phyloP scores from a whole-genome alignment of 2,329 filamentous ascomycete genomes.

The Lachnellula occidentalis region DNA sequence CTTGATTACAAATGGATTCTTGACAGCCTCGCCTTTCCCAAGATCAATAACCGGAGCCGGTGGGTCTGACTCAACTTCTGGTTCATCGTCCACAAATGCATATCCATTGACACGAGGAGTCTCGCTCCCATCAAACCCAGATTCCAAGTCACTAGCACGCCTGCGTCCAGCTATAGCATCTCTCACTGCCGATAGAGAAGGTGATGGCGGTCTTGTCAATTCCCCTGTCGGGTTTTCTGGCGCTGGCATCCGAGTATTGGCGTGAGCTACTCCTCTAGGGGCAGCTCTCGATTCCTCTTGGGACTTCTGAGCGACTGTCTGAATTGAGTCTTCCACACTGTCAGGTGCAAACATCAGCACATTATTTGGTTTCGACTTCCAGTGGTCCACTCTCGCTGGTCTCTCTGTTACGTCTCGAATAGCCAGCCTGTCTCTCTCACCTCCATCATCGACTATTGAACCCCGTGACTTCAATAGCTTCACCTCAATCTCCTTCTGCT shows the following conservation, averaged over 20 bases:
- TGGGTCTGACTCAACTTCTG: conserved; percentile 41
- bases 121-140: conserved; percentile 53
- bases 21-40: conserved; percentile 54
- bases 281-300: conserved; percentile 67
- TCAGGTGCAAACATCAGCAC: conserved; percentile 80
- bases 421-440: conserved; percentile 50
- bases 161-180: conserved; percentile 76
- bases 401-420: conserved; percentile 65
- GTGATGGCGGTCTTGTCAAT: conserved; percentile 60
- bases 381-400: conserved; percentile 71
- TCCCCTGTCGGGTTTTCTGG: conserved; percentile 34
- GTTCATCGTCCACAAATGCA: conserved; percentile 83
- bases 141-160: conserved; percentile 56
- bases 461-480: conserved; percentile 42
- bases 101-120: conserved; percentile 93
- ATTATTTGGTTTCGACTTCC: conserved; percentile 72
- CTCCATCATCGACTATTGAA: conserved; percentile 49
- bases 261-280: conserved; percentile 72
- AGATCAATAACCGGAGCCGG: conserved; percentile 48
- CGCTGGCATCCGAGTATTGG: conserved; percentile 73
- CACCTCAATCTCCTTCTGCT: conserved; percentile 56
- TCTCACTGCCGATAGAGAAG: conserved; percentile 76
- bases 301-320: conserved; percentile 62
- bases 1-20: conserved; percentile 75
- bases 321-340: conserved; percentile 50